Evolutionary conservation across 768 basidiomycete genomes (phyloP), one percentile per base, ranked within the genome.

Genomic region (Agrocybe pediades): DNA sequence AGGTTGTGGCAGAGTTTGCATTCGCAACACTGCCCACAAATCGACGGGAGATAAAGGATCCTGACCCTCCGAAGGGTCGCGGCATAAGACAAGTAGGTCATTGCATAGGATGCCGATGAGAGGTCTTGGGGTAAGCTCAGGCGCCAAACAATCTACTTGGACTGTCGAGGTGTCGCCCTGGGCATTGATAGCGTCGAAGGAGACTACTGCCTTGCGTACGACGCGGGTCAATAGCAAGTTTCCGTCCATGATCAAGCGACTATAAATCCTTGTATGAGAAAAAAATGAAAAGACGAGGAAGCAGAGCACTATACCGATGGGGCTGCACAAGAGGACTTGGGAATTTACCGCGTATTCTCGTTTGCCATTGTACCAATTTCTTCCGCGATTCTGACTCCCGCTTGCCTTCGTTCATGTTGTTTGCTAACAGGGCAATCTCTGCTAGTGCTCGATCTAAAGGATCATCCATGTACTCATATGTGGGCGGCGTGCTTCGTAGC

Each of bases 271-370:
- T 17, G 24, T 23, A 9, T 24, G 29, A 17, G 41, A 41, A 24
- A 19, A 41, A 24, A 17, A 19, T 41, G 49, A 3, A n/a, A 40
- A 9, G 2, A 6, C 15, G 17, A 19, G 30, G 11, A 21, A 17
- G 25, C 21, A 36, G 51, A 46, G 51, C n/a, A 62, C n/a, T 80
- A 66, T 64, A 92, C 90, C 92, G 86, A 74, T 99, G 97, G 7
- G 97, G 97, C 68, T 98, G 97, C 29, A 99, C 97, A 30, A 99
- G 76, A n/a, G 97, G 95, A 54, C 93, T 95, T 7, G 94, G 95
- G 69, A 97, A 98, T 66, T 85, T 90, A 17, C 93, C 92, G 33
- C 88, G 80, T 62, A 99, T 98, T 61, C 92, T 81, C 29, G 86
- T 65, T 71, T 95, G 93, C 92, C 91, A 95, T 64, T 90, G 85